These are phyloP conservation scores for Ulmus americana DNA, from an alignment of 331 rosid genomes.

Conservation along the genomic window DNA sequence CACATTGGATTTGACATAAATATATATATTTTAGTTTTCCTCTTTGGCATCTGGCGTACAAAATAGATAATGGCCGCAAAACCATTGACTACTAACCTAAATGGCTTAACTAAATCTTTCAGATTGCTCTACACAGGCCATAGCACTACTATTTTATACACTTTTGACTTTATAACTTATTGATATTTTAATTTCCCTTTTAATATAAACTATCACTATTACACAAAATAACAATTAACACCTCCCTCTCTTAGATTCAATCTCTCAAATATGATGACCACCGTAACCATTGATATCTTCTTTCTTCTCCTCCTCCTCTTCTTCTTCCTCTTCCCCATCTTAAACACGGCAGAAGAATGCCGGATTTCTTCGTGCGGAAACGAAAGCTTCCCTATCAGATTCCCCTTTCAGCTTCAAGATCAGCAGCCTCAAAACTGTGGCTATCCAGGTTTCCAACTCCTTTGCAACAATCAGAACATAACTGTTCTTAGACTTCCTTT, in stretches of 20 bases:
- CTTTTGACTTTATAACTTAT: constrained; percentile 18
- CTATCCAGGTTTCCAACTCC: constrained; percentile 61
- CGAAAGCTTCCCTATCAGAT: constrained; percentile 31
- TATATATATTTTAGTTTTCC: neutral
- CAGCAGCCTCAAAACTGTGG: constrained; percentile 40
- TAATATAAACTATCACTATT: constrained; percentile 4
- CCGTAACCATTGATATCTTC: constrained; percentile 27
- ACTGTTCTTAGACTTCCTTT: constrained; percentile 47
- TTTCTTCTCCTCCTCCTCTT: constrained; percentile 18
- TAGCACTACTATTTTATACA: constrained; percentile 1
- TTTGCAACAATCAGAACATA: constrained; percentile 31
- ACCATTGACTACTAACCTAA: constrained; percentile 1
- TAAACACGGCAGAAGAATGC: constrained; percentile 28
- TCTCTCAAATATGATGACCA: constrained; percentile 36
- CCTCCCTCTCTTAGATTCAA: constrained; percentile 7
- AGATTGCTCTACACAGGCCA: constrained; percentile 9
- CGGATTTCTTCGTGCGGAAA: constrained; percentile 33
- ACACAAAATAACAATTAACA: neutral
- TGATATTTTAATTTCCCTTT: neutral
- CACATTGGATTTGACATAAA: constrained; percentile 6
- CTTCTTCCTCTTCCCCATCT: constrained; percentile 38
- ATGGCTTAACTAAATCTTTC: neutral
- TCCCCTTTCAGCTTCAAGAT: constrained; percentile 47
- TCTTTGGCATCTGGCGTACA: constrained; percentile 1
- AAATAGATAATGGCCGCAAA: constrained; percentile 4